These are phyloP conservation scores for Gautieria morchelliformis DNA, from an alignment of 768 basidiomycete species.

Conservation along the genomic window DNA sequence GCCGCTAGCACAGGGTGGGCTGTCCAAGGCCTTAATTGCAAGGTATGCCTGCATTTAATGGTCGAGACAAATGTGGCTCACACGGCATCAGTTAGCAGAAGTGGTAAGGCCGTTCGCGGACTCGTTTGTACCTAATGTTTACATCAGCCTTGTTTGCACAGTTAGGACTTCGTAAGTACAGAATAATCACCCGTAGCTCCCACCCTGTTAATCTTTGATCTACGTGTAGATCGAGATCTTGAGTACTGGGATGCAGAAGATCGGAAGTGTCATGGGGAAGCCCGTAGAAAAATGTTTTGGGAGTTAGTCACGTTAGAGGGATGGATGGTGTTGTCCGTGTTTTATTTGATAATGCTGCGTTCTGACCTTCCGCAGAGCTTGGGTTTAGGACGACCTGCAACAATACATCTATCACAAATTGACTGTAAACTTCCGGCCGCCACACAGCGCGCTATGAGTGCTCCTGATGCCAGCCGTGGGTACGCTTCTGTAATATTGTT, in stretches of 20 bases:
- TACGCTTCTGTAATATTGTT: not conserved
- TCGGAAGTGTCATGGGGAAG: not conserved
- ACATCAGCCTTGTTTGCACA: not conserved
- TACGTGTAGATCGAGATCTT: slow-evolving; percentile 5
- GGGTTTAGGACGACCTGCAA: slow-evolving; percentile 4
- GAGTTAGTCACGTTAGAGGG: slow-evolving; percentile 6
- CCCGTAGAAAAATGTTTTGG: slow-evolving; percentile 5
- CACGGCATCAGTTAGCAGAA: not conserved
- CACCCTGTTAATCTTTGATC: not conserved
- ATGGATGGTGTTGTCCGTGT: slow-evolving; percentile 1
- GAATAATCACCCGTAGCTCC: not conserved
- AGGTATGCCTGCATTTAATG: not conserved
- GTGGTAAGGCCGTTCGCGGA: not conserved
- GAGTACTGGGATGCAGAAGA: slow-evolving; percentile 7
- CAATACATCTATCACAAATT: slow-evolving; percentile 6
- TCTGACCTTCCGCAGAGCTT: not conserved
- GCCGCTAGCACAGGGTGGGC: slow-evolving; percentile 4
- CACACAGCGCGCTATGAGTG: not conserved
- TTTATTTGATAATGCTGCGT: too few species aligned
- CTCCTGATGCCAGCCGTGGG: not conserved
- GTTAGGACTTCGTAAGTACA: slow-evolving; percentile 5
- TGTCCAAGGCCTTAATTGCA: slow-evolving; percentile 5
- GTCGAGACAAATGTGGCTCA: too few species aligned
- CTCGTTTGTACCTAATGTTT: not conserved
- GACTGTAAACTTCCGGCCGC: slow-evolving; percentile 8